Evolutionary conservation across 139 green algal genomes (phyloP), one percentile per base, ranked within the genome.

Genomic region (Bryopsis sp.): DNA sequence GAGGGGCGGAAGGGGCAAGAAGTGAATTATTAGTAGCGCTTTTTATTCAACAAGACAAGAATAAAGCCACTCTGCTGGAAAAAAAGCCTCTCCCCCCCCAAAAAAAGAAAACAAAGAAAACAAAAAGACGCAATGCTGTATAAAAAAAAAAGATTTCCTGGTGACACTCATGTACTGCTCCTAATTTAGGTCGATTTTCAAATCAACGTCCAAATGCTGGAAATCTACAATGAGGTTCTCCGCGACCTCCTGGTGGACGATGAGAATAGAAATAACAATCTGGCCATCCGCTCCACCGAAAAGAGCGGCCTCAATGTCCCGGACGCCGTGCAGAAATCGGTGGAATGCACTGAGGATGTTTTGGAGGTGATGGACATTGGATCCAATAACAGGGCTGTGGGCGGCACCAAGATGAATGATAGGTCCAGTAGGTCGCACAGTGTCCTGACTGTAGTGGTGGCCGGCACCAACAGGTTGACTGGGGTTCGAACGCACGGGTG

Each of bases 211-310:
- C 86, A 93, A 80, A 90, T 97, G 82, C 75, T 98, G 43, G 92
- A 98, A 76, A 95, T 98, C 47, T 98, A 98, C 86, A 98, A 98
- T 68, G 92, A 98, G 74, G 73, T 78, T 58, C 74, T 92, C 38
- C 64, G 84, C 0, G 91, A 97, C 70, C 79, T 95, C 77, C 79
- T 91, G 11, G 48, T 47, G 2, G 54, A 72, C 29, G n/a, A n/a
- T n/a, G n/a, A n/a, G n/a, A n/a, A n/a, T n/a, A n/a, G n/a, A n/a
- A n/a, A n/a, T n/a, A 32, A 39, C 24, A 68, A 73, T 19, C 84
- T 93, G 50, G 78, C 88, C n/a, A 85, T 96, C 66, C 63, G 77
- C 0, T 85, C 81, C 58, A 95, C 86, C 22, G 71, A 87, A 70
- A 68, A 79, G 57, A 85, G 76, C 29, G 89, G 89, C 29, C 72